Conservation (phyloP, 2,329 filamentous ascomycete species). For the Fusarium nelsonii region DNA sequence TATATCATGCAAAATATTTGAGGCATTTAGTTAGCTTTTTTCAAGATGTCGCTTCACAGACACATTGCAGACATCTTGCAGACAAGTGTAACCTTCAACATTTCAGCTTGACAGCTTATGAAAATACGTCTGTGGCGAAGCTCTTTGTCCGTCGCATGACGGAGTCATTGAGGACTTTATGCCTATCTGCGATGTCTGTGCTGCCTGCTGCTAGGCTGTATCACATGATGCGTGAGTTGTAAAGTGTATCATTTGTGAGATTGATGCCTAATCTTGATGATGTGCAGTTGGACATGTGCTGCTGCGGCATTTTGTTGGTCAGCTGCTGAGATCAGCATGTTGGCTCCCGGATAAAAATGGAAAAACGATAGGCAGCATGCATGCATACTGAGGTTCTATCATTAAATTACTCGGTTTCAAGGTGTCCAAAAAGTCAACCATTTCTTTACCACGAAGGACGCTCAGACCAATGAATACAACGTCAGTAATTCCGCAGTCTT, state of each 20-base stretch:
- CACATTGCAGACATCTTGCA: constrained; percentile 4
- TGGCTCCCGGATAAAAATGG: not conserved
- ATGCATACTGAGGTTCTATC: not conserved
- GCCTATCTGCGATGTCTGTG: not conserved
- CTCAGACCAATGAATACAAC: too few relatives aligned
- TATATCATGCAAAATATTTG: constrained; percentile 4
- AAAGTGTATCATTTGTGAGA: constrained; percentile 4
- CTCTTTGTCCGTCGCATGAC: constrained; percentile 22
- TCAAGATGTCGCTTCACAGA: not conserved
- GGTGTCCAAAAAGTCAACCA: not conserved
- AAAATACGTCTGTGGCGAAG: constrained; percentile 6
- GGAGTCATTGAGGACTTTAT: not conserved
- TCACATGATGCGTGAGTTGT: constrained; percentile 32
- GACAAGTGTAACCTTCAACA: not conserved
- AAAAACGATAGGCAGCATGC: not conserved
- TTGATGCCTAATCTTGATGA: constrained; percentile 30
- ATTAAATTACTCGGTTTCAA: not conserved
- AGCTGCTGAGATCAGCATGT: constrained; percentile 15
- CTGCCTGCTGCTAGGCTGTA: constrained; percentile 17
- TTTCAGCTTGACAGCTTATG: not conserved
- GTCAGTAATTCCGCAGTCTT: too few relatives aligned
- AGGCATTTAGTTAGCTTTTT: not conserved
- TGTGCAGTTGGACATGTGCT: constrained; percentile 1
- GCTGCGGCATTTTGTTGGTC: constrained; percentile 6
- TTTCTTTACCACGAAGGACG: too few relatives aligned